Conservation (phyloP, 139 green algal genomes). For the Desmodesmus armatus region DNA sequence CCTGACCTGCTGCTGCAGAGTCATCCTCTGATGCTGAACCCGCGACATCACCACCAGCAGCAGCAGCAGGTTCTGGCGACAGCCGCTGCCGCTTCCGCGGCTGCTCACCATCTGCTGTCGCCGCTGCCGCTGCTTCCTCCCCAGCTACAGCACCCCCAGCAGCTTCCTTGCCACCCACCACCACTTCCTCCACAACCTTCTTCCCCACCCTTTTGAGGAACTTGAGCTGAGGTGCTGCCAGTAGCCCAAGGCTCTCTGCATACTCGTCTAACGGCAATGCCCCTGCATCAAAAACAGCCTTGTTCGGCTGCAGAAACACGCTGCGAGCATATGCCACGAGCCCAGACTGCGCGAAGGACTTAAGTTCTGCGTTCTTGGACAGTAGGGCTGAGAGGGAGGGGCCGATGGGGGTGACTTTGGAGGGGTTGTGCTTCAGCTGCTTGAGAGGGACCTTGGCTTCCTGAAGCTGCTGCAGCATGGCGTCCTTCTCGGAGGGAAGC, state of each 20-base stretch:
- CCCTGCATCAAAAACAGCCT: conserved; percentile 86
- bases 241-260: conserved; percentile 84
- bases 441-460: conserved; percentile 88
- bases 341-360: conserved; percentile 87
- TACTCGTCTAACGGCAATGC: conserved; percentile 82
- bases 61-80: neutral
- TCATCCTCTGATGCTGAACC: neutral
- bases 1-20: conserved; percentile 18
- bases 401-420: conserved; percentile 78
- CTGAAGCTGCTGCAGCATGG: conserved; percentile 73
- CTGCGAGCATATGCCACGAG: conserved; percentile 90
- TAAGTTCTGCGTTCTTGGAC: conserved; percentile 89
- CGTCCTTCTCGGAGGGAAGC: conserved; percentile 74
- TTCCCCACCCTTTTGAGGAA: conserved; percentile 72
- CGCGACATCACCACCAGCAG: neutral
- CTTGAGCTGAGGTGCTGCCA: conserved; percentile 83
- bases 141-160: conserved; percentile 38
- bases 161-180: conserved; percentile 47
- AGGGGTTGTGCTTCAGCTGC: conserved; percentile 83
- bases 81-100: neutral
- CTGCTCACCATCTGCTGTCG: neutral
- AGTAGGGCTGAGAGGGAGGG: conserved; percentile 86
- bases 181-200: conserved; percentile 54
- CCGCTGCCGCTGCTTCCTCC: neutral
- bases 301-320: conserved; percentile 89